phyloP scores from a whole-genome alignment of 164 flowering plant genomes.

The Annona cherimola region DNA sequence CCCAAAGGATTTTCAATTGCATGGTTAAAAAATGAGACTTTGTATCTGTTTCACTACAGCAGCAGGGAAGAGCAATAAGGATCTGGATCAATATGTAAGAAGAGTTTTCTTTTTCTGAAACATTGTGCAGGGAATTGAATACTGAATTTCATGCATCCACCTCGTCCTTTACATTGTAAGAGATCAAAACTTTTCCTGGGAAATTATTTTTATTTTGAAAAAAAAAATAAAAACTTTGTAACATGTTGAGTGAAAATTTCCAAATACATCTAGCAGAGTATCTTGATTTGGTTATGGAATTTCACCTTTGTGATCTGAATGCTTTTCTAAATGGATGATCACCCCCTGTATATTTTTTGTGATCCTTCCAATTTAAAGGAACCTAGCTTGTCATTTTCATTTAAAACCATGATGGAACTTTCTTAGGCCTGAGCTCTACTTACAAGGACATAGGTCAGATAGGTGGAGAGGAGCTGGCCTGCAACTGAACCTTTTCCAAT shows the following conservation, averaged over 20 bases:
- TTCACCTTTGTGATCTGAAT: not conserved
- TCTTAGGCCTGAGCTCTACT: not conserved
- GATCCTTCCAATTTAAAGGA: not conserved
- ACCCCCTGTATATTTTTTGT: not conserved
- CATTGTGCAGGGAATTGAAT: too few species aligned
- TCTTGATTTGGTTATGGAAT: not conserved
- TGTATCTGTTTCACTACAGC: not conserved
- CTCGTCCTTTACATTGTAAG: too few species aligned
- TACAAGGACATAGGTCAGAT: not conserved
- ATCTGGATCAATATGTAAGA: not conserved
- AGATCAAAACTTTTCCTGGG: too few species aligned
- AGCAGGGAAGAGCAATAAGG: not conserved
- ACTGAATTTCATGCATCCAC: too few species aligned
- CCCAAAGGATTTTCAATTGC: not conserved
- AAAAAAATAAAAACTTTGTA: too few species aligned
- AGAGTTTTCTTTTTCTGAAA: not conserved
- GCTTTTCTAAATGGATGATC: not conserved
- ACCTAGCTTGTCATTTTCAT: not conserved
- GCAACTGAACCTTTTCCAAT: not conserved
- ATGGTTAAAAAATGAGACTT: not conserved
- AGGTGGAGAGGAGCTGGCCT: not conserved
- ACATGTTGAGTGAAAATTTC: not conserved
- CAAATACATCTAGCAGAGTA: not conserved
- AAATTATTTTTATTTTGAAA: not conserved
- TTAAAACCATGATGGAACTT: not conserved